phyloP scores from a whole-genome alignment of 2,329 filamentous ascomycete genomes.

The Scedosporium aurantiacum region DNA sequence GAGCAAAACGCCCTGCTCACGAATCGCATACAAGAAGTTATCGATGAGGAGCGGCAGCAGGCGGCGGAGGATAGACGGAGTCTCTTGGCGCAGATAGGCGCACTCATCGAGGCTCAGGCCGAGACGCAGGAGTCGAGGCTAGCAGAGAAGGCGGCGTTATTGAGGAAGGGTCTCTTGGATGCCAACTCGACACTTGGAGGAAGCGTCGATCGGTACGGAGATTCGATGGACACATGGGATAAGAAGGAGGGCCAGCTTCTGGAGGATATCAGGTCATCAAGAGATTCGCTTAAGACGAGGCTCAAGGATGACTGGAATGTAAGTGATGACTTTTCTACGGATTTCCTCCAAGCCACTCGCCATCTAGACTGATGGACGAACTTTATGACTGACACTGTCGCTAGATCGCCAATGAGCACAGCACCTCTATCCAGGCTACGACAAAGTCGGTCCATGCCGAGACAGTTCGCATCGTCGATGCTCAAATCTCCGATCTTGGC shows the following conservation, averaged over 20 bases:
- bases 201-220: constrained; percentile 53
- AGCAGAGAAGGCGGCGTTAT: constrained; percentile 45
- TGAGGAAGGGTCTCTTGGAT: constrained; percentile 38
- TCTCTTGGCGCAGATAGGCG: constrained; percentile 64
- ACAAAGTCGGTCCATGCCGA: constrained; percentile 83
- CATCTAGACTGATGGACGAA: constrained; percentile 33
- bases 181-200: constrained; percentile 55
- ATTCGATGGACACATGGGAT: constrained; percentile 66
- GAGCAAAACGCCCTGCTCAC: constrained; percentile 59
- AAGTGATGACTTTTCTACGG: constrained; percentile 22
- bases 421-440: constrained; percentile 69
- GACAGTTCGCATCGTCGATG: constrained; percentile 79
- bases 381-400: constrained; percentile 13
- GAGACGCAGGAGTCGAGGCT: constrained; percentile 64
- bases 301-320: constrained; percentile 80
- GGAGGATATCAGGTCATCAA: constrained; percentile 59
- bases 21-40: constrained; percentile 51
- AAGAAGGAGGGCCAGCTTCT: constrained; percentile 57
- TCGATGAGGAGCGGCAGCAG: constrained; percentile 66
- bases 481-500: constrained; percentile 77
- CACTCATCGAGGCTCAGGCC: constrained; percentile 64
- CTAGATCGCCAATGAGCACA: constrained; percentile 66
- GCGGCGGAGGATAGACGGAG: constrained; percentile 63
- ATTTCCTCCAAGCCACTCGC: no score
- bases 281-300: constrained; percentile 68